A percentile compares a stretch with the other conserved stretches of the same genome.
Conservation (phyloP, 495 filamentous ascomycete genomes). For the Letharia columbiana region DNA sequence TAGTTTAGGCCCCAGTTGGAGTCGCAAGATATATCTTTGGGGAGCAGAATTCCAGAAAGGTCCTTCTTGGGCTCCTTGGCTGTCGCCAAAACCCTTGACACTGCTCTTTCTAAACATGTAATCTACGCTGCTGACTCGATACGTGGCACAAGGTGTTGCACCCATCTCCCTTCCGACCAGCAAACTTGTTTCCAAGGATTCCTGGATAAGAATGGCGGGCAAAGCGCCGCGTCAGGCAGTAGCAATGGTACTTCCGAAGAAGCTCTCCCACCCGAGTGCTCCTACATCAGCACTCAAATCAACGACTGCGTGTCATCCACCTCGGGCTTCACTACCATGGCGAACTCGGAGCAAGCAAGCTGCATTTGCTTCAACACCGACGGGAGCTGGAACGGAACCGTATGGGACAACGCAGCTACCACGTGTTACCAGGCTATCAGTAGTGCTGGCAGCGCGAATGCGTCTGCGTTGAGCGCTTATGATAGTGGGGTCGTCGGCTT, state of each 20-base stretch:
- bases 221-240: background rate
- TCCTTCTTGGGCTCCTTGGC: background rate
- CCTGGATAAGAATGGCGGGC: background rate
- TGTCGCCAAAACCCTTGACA: background rate
- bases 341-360: background rate
- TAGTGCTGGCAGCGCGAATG: background rate
- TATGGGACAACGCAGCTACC: background rate
- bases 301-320: background rate
- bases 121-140: background rate
- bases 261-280: background rate
- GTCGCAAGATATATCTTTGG: background rate
- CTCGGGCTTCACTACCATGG: background rate
- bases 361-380: background rate
- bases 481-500: background rate
- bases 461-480: background rate
- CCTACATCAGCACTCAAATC: background rate
- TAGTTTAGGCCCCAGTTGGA: background rate
- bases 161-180: background rate
- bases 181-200: background rate
- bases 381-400: background rate
- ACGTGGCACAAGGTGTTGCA: background rate
- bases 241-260: background rate
- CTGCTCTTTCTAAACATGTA: background rate
- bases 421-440: background rate
- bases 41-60: background rate